Base-by-base conservation (phyloP, 345 rosid genomes). In the Eucalyptus leucophloia region DNA sequence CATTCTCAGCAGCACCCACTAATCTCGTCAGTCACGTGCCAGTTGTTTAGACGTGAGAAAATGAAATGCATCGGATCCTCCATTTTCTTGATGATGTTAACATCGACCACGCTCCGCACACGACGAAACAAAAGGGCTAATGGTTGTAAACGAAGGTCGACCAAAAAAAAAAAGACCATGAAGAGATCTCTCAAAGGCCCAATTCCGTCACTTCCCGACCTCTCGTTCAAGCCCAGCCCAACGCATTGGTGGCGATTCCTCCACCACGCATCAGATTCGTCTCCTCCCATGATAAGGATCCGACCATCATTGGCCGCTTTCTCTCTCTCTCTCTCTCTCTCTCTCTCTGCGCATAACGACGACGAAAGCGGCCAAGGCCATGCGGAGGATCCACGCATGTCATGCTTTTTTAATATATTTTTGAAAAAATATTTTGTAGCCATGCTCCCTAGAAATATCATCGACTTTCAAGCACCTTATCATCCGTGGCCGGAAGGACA, bases 361-460 rank as follows among this genome's bases (percentile, higher is more conserved):
- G 82, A 21, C 58, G 58, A 53, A 53, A 4, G 58, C 2, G 58
- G 11, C 58, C 58, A 53, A 21, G 58, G 58, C 58, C 26, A 53
- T 19, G 56, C 56, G 24, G 56, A 53, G 58, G 58, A 53, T 53
- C 58, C 58, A 53, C 58, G 26, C 58, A 21, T 53, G 58, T 56
- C 30, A 5, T 23, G 62, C 10, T 56, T 56, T 24, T 56, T 56
- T 56, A 56, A 56, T 56, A 5, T 4, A 11, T 10, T 56, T 24
- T 56, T 23, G 6, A 4, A 56, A 5, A 24, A 0, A 10, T 9
- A 56, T 56, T 4, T 24, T 56, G 62, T 53, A 53, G 2, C 58
- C 26, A 0, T 53, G 11, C 11, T 53, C 26, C 58, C 58, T 21
- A 0, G 2, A 53, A 53, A 53, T 53, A 53, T 53, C 5, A 53